phyloP scores from a whole-genome alignment of 495 filamentous ascomycete species.

The Penicillium pulvis region DNA sequence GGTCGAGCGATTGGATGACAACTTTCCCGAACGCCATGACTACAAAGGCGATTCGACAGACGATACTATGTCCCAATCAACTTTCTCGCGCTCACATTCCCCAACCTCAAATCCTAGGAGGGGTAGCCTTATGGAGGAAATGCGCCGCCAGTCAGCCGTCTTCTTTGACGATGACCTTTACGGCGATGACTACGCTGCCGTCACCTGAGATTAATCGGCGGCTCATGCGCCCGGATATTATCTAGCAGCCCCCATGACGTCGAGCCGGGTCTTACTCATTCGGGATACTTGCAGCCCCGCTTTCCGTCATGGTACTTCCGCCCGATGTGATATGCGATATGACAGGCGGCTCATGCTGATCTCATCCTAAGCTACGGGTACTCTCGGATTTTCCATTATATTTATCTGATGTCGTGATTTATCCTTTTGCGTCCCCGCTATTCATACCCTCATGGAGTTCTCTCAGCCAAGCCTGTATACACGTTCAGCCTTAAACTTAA shows the following conservation, averaged over 20 bases:
- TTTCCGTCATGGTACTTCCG: conserved; percentile 18
- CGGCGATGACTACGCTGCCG: conserved; percentile 30
- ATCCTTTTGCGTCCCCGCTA: conserved; percentile 1
- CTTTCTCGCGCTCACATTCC: conserved; percentile 28
- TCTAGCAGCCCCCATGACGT: conserved; percentile 12
- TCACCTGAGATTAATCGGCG: conserved; percentile 25
- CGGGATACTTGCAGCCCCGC: conserved; percentile 21
- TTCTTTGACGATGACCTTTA: conserved; percentile 61
- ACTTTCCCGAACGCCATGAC: conserved; percentile 32
- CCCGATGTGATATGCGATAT: conserved; percentile 15
- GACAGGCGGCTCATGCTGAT: conserved; percentile 29
- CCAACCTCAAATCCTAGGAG: conserved; percentile 25
- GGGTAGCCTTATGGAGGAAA: conserved; percentile 59
- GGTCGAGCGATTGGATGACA: conserved; percentile 33
- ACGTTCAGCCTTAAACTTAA: neutral
- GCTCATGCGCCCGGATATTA: conserved; percentile 19
- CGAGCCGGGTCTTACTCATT: conserved; percentile 17
- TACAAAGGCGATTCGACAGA: conserved; percentile 29
- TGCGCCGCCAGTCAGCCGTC: conserved; percentile 60
- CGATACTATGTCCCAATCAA: conserved; percentile 33
- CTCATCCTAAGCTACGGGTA: conserved; percentile 1
- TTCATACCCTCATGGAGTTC: neutral
- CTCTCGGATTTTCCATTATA: neutral
- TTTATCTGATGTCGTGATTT: neutral
- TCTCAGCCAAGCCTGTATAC: neutral